Conservation (phyloP, 108 stramenopile species). For the Discostella pseudostelligera region DNA sequence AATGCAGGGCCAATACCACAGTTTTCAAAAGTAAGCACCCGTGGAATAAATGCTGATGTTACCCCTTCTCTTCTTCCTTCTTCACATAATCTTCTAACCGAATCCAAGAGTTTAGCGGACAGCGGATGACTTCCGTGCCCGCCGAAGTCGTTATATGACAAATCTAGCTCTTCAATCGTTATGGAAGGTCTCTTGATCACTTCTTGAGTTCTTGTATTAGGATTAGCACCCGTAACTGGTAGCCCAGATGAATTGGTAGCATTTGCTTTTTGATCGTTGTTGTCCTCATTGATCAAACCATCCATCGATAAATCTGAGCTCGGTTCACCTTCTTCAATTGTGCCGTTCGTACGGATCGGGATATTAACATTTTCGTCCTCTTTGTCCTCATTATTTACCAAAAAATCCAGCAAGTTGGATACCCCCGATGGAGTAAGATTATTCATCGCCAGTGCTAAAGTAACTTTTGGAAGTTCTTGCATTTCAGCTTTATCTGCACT, state of each 20-base stretch:
- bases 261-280: constrained; percentile 1
- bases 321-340: neutral
- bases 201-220: neutral
- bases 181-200: neutral
- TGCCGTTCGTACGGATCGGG: too few species aligned
- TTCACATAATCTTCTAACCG: constrained; percentile 27
- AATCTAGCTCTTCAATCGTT: constrained; percentile 49
- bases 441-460: constrained; percentile 44
- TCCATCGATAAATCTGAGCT: neutral
- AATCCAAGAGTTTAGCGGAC: constrained; percentile 16
- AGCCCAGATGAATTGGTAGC: neutral
- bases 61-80: constrained; percentile 23
- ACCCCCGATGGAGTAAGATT: constrained; percentile 40
- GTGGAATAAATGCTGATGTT: constrained; percentile 39
- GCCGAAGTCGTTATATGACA: constrained; percentile 63
- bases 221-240: neutral
- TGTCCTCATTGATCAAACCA: constrained; percentile 8
- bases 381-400: constrained; percentile 16
- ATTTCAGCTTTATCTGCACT: neutral
- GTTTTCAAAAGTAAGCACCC: constrained; percentile 47
- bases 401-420: constrained; percentile 26
- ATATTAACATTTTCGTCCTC: neutral
- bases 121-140: constrained; percentile 23
- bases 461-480: neutral
- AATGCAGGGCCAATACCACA: constrained; percentile 73